Base-by-base conservation (phyloP, 192 early-diverging fungal genomes). In the Geranomyces variabilis region DNA sequence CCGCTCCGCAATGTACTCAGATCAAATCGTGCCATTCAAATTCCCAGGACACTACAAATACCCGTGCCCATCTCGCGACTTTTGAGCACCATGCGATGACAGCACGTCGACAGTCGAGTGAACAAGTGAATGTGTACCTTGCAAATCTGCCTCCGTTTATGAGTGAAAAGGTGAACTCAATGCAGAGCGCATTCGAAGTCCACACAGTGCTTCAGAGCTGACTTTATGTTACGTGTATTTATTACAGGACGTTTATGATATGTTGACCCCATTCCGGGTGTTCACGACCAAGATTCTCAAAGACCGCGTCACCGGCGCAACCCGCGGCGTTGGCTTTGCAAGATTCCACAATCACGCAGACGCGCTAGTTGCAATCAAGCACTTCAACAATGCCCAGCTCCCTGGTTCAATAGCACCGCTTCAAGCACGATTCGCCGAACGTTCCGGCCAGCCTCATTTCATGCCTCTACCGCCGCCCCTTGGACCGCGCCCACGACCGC, bases 301-400 rank as follows among this genome's bases (percentile, higher is more conserved):
- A 21, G 91, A 94, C 72, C 71, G 84, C 30, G 72, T 78, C 48
- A 90, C 83, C 1, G 86, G 88, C 0, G 73, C 80, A 29, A 89
- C 86, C 71, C 84, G 90, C 36, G 91, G 93, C 33, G 93, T 93
- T 8, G 93, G 93, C 1, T 95, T 95, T 80, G 91, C 85, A 13
- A 79, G 88, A 71, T 88, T 94, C 85, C 77, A 81, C 33, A 91
- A 90, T 64, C 90, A 90, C 30, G 84, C 88, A 19, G 81, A 88
- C 0, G 92, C 92, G 13, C 64, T 81, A 14, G 64, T 69, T 1
- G 87, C 90, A 24, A 94, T 94, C 3, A 53, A 24, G 17, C 51
- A 53, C 51, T 53, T 24, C 24, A 26, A 53, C 24, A n/a, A 26
- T 53, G 51, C 51, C 19, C 19, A n/a, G 51, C 24, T 53, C 7